A percentile compares a stretch with the other conserved stretches of the same genome.
Conservation (phyloP, 805 yeast species). For the Lipomyces sp. region DNA sequence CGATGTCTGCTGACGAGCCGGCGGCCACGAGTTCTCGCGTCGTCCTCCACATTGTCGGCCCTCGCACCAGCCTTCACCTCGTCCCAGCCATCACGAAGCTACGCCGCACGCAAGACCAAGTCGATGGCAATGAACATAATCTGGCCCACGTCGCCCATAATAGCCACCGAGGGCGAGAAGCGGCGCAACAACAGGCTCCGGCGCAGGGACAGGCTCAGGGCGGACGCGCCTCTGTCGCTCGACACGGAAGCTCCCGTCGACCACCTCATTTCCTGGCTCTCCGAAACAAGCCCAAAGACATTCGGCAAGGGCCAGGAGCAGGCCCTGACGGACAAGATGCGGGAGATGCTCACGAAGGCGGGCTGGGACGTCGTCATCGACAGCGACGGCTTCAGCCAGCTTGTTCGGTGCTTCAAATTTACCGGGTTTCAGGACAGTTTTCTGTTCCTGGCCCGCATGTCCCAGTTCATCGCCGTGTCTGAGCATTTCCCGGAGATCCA, state of each 20-base stretch:
- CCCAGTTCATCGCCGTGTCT: constrained; percentile 5
- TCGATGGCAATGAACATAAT: no score
- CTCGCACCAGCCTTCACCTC: no score
- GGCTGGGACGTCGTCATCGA: constrained; percentile 6
- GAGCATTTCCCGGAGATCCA: constrained; percentile 14
- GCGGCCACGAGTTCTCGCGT: no score
- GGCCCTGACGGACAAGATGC: constrained; percentile 11
- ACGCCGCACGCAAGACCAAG: no score
- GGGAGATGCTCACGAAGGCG: constrained; percentile 1
- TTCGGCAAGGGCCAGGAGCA: not conserved
- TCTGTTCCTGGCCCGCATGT: constrained; percentile 9
- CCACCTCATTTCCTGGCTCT: constrained; percentile 4
- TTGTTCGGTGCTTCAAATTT: constrained; percentile 7
- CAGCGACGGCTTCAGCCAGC: constrained; percentile 2
- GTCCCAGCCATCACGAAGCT: no score
- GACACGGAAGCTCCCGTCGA: not conserved
- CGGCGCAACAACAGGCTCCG: no score
- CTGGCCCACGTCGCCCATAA: no score
- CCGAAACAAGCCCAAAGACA: constrained; percentile 1
- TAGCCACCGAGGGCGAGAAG: no score
- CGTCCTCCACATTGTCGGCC: no score
- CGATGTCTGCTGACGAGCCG: no score
- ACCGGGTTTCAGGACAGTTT: constrained; percentile 12
- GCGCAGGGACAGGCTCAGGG: no score
- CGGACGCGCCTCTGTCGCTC: no score